Evolutionary conservation across 768 basidiomycete species (phyloP), one percentile per base, ranked within the genome.

Genomic region (Tylopilus sp.): DNA sequence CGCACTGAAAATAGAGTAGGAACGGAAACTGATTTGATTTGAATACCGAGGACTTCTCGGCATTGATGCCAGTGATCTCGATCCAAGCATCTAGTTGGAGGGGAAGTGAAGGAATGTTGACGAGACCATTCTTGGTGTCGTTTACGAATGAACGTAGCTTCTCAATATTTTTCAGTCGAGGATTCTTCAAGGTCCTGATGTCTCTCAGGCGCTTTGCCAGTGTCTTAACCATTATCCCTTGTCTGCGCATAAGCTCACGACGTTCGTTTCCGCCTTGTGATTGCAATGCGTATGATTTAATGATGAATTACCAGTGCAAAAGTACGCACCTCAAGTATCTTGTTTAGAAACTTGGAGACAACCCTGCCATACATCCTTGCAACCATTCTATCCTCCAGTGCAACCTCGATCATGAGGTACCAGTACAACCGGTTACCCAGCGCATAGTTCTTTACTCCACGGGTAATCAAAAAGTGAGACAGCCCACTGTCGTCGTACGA

Each of bases 401-500:
- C 90, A 17, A 93, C 86, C 67, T 98, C 97, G 5, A 98, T 95
- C 83, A 94, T 93, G 50, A 98, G 83, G 63, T 98, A 99, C 97
- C 97, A 98, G 67, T 96, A 89, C 58, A 98, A 76, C 24, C 91
- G 79, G 61, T 98, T 98, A 0, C 95, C 97, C 2, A 99, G 75
- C 1, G 96, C 79, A 3, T 77, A 77, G 63, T 96, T 96, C 58
- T 80, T 76, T 13, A 92, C 91, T 17, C 91, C 92, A 21, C 95
- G 81, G 7, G 81, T 72, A 47, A 98, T 90, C 45, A 99, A 76
- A 66, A 98, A 98, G 60, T 96, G 92, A 1, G 94, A 87, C 10
- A 99, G 77, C 1, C 95, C 94, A 59, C 91, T 93, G 56, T 97
- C 94, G 42, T 92, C 90, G 53, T 95, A 89, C 0, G 89, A 90